These are phyloP conservation scores for Aspergillus fumigatus DNA, from an alignment of 2,329 filamentous ascomycete species.

Conservation along the genomic window DNA sequence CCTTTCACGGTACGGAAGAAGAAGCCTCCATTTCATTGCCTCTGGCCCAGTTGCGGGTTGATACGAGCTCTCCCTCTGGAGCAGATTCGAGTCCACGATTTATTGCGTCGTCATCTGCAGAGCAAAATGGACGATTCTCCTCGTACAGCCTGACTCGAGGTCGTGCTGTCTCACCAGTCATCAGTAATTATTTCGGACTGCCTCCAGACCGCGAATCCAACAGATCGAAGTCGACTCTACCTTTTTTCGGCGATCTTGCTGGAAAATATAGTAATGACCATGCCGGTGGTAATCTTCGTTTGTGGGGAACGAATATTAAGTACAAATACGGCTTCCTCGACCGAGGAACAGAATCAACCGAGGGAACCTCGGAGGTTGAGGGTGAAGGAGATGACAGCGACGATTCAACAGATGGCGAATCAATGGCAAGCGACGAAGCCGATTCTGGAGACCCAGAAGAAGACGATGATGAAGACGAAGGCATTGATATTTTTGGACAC, in stretches of 20 bases:
- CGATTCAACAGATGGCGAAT: constrained; percentile 18
- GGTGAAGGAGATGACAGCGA: constrained; percentile 13
- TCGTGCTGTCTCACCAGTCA: constrained; percentile 39
- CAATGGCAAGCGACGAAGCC: constrained; percentile 9
- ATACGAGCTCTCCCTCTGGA: constrained; percentile 22
- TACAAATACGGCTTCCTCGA: constrained; percentile 34
- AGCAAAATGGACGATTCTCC: constrained; percentile 21
- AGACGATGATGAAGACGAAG: constrained; percentile 44
- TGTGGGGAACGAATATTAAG: constrained; percentile 52
- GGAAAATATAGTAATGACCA: constrained; percentile 34
- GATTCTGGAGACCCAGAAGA: constrained; percentile 32
- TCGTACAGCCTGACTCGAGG: constrained; percentile 36
- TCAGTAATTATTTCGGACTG: constrained; percentile 44
- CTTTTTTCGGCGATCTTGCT: constrained; percentile 22
- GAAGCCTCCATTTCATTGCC: constrained; percentile 17
- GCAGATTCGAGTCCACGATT: constrained; percentile 15
- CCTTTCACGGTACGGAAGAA: constrained; percentile 24
- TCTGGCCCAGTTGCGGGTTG: constrained; percentile 26
- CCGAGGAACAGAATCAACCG: constrained; percentile 21
- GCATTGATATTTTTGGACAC: constrained; percentile 52
- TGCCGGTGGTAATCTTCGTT: constrained; percentile 54
- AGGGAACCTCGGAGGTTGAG: constrained; percentile 11
- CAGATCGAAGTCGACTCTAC: constrained; percentile 23
- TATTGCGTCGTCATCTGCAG: constrained; percentile 16
- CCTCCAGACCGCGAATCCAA: constrained; percentile 30